Conservation (phyloP, 805 yeast genomes). For the Saccharomycopsis sp. region DNA sequence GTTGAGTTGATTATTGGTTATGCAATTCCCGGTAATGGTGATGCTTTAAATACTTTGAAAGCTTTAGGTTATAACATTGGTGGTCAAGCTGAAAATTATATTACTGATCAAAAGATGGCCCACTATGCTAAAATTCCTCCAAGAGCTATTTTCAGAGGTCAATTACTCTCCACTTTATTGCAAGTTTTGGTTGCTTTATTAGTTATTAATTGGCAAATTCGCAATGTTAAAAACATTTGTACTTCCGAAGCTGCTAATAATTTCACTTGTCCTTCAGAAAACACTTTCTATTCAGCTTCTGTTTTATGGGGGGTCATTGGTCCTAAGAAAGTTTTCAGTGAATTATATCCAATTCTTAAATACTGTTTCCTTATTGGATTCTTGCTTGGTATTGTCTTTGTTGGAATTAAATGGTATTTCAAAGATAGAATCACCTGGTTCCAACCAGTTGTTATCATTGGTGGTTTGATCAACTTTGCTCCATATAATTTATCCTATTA, state of each 20-base stretch:
- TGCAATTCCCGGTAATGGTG: conserved; percentile 43
- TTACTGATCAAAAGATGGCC: conserved; percentile 49
- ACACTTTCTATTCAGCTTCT: conserved; percentile 42
- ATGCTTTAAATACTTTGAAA: conserved; percentile 40
- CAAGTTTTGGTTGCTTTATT: conserved; percentile 32
- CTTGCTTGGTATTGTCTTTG: conserved; percentile 25
- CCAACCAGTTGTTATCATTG: conserved; percentile 41
- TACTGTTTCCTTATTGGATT: conserved; percentile 56
- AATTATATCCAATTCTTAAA: conserved; percentile 48
- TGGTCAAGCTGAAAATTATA: conserved; percentile 42
- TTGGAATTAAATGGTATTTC: conserved; percentile 22
- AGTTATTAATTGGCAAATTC: conserved; percentile 32
- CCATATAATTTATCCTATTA: conserved; percentile 38
- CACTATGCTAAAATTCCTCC: conserved; percentile 61
- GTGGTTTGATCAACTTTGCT: conserved; percentile 39
- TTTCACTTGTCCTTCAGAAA: conserved; percentile 37
- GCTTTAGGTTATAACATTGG: conserved; percentile 44
- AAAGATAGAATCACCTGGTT: conserved; percentile 26
- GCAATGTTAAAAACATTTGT: conserved; percentile 33
- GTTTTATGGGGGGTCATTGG: conserved; percentile 60
- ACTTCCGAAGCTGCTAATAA: conserved; percentile 29
- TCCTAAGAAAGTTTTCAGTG: conserved; percentile 47
- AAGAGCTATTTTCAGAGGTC: conserved; percentile 44
- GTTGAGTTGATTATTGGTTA: conserved; percentile 47
- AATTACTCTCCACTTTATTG: conserved; percentile 34